Conservation (phyloP, 805 yeast genomes). For the Torulaspora microellipsoides region DNA sequence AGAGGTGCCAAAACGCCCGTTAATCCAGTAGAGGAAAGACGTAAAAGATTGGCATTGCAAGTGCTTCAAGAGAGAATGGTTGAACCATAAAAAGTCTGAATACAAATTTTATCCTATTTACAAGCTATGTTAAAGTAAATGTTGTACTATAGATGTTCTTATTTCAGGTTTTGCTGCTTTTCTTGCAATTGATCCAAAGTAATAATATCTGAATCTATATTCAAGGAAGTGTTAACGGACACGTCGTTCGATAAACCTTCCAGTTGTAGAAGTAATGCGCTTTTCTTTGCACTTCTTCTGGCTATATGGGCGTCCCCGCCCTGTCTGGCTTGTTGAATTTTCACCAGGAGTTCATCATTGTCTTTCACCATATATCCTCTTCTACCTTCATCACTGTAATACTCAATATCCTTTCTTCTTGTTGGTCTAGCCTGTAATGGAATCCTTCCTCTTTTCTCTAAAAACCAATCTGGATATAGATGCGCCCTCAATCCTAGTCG, state of each 20-base stretch:
- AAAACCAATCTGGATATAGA: constrained; percentile 64
- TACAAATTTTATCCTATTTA: constrained; percentile 1
- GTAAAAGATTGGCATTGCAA: constrained; percentile 72
- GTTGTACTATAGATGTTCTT: background rate
- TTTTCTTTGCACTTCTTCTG: constrained; percentile 30
- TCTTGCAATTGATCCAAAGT: constrained; percentile 11
- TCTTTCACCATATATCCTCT: constrained; percentile 68
- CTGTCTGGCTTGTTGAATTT: constrained; percentile 21
- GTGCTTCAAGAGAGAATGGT: constrained; percentile 62
- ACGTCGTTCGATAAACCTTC: constrained; percentile 34
- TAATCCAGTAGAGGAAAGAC: constrained; percentile 56
- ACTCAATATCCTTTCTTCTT: constrained; percentile 71
- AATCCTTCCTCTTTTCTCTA: constrained; percentile 66
- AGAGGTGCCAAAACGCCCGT: constrained; percentile 40
- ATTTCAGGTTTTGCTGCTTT: constrained; percentile 2
- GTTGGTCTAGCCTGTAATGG: constrained; percentile 87
- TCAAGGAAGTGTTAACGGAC: constrained; percentile 11
- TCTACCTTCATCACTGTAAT: constrained; percentile 63
- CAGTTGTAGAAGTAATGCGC: constrained; percentile 33
- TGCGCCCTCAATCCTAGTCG: constrained; percentile 70
- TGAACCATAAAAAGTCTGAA: constrained; percentile 1
- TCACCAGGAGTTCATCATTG: constrained; percentile 28
- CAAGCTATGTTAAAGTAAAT: constrained; percentile 1
- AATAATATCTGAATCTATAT: constrained; percentile 20
- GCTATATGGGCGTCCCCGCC: constrained; percentile 16